Evolutionary conservation across 495 filamentous ascomycete species (phyloP).

Genomic region (Penicillium samsonianum): DNA sequence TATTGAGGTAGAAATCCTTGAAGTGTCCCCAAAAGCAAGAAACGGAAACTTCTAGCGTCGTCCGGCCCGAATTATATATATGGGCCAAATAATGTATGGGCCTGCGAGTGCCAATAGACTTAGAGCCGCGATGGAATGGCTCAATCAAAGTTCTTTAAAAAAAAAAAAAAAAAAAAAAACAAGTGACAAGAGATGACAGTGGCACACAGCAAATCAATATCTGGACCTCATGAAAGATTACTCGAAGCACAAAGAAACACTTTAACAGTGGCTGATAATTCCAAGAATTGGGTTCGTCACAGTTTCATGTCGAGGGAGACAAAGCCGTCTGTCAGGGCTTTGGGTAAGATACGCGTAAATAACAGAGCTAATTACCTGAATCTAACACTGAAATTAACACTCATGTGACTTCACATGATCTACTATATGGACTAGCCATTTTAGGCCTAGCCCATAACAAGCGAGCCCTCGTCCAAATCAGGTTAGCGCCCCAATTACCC

Average conservation of each 20-base stretch:
- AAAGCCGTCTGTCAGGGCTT: constrained; percentile 6
- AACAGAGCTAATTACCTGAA: neutral
- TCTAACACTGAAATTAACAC: neutral
- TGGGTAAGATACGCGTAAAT: constrained; percentile 13
- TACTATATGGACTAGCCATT: neutral
- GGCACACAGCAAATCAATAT: neutral
- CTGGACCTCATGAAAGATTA: neutral
- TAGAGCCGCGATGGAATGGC: neutral
- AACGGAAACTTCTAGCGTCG: neutral
- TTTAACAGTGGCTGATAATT: neutral
- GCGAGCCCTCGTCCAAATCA: constrained; percentile 39
- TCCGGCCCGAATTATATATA: neutral
- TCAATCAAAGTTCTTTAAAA: neutral
- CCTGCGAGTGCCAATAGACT: neutral
- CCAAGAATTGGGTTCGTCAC: neutral
- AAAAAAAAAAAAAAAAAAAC: neutral
- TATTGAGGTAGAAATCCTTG: no score
- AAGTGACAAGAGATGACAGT: neutral
- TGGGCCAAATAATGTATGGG: neutral
- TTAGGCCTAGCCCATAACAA: constrained; percentile 31
- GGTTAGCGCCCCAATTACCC: constrained; percentile 44
- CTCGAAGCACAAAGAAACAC: neutral
- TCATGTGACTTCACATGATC: constrained; percentile 26
- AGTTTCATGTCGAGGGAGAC: constrained; percentile 2
- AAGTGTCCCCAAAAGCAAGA: neutral